Conservation (phyloP, 2,329 filamentous ascomycete species). For the Fusarium setosum region DNA sequence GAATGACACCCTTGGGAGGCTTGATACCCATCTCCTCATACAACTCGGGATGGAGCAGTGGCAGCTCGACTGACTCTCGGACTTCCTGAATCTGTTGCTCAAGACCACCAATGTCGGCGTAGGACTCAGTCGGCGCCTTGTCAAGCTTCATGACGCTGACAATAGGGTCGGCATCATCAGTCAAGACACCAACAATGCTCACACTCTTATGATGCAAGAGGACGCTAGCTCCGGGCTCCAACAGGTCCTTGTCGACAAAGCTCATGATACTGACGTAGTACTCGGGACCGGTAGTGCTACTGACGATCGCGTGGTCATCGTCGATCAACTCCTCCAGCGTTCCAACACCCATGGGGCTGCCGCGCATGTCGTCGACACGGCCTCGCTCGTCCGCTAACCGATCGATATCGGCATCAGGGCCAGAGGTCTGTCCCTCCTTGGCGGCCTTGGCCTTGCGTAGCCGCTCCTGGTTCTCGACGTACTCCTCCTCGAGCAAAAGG, state of each 20-base stretch:
- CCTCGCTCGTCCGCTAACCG: constrained; percentile 94
- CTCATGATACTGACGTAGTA: constrained; percentile 99
- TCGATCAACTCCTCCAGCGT: constrained; percentile 99
- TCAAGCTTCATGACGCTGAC: constrained; percentile 99
- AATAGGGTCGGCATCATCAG: constrained; percentile 93
- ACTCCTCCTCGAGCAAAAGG: constrained; percentile 95
- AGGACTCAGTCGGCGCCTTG: constrained; percentile 97
- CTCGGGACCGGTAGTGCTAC: constrained; percentile 95
- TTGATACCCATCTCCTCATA: constrained; percentile 99
- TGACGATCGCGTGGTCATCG: constrained; percentile 98
- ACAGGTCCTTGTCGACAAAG: constrained; percentile 97
- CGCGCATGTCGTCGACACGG: constrained; percentile 97
- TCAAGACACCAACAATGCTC: constrained; percentile 96
- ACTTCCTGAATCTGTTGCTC: constrained; percentile 98
- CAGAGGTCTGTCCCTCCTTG: constrained; percentile 74
- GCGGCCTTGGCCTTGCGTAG: constrained; percentile 90
- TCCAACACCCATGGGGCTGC: constrained; percentile 97
- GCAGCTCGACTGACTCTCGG: constrained; percentile 94
- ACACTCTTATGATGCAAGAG: constrained; percentile 97
- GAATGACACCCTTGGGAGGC: constrained; percentile 98
- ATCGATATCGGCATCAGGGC: constrained; percentile 80
- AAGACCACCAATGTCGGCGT: constrained; percentile 97
- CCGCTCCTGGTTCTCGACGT: constrained; percentile 98
- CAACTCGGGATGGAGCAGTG: constrained; percentile 92
- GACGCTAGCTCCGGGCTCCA: constrained; percentile 96